phyloP scores from a whole-genome alignment of 2,329 filamentous ascomycete species.

The Exophiala xenobiotica region DNA sequence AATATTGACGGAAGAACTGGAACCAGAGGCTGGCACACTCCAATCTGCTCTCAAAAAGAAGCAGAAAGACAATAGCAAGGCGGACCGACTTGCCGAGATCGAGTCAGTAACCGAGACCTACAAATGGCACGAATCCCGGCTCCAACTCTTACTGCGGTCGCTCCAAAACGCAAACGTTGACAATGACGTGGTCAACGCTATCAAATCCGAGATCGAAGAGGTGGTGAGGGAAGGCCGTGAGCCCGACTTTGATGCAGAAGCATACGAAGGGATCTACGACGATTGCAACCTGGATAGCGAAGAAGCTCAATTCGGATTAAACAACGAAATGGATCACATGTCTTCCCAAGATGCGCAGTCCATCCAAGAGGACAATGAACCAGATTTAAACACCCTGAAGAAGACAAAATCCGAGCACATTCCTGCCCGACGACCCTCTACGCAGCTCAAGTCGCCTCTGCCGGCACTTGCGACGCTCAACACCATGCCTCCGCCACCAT shows the following conservation, averaged over 20 bases:
- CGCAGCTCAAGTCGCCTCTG: constrained; percentile 88
- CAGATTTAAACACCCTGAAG: constrained; percentile 54
- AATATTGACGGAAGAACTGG: constrained; percentile 72
- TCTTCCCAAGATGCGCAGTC: constrained; percentile 97
- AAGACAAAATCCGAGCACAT: constrained; percentile 59
- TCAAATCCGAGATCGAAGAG: constrained; percentile 91
- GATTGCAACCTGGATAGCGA: constrained; percentile 90
- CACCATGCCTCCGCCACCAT: constrained; percentile 46
- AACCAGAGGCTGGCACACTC: constrained; percentile 84
- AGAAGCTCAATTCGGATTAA: constrained; percentile 81
- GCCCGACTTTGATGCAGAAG: constrained; percentile 80
- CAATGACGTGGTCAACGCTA: constrained; percentile 76
- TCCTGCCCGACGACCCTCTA: constrained; percentile 70
- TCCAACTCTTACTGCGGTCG: constrained; percentile 85
- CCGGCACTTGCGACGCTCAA: constrained; percentile 85
- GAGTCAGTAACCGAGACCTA: constrained; percentile 83
- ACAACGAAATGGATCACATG: constrained; percentile 74
- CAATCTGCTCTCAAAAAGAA: constrained; percentile 91
- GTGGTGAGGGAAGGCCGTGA: constrained; percentile 90
- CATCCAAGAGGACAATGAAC: constrained; percentile 72
- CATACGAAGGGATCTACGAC: constrained; percentile 86
- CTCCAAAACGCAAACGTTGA: constrained; percentile 92
- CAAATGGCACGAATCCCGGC: constrained; percentile 92
- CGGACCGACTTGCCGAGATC: constrained; percentile 83
- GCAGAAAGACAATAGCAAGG: constrained; percentile 80